phyloP scores from a whole-genome alignment of 1,284 basidiomycete genomes.

The Tilletia indica region DNA sequence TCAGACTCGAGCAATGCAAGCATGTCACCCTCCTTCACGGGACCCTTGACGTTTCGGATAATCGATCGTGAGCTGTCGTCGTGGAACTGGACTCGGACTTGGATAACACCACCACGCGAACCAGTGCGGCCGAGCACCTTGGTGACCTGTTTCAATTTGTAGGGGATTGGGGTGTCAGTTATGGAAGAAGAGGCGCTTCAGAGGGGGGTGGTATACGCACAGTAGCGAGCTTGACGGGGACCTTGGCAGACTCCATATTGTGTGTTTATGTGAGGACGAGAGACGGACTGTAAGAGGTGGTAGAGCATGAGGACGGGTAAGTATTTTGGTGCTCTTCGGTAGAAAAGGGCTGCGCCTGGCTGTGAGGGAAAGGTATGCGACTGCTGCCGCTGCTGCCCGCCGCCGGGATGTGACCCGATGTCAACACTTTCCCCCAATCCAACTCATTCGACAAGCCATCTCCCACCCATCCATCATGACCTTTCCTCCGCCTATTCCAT shows the following conservation, averaged over 20 bases:
- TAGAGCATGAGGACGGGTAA: neutral
- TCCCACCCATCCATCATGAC: neutral
- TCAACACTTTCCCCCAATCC: neutral
- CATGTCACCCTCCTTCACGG: constrained; percentile 94
- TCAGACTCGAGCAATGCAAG: constrained; percentile 96
- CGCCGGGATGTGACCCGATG: neutral
- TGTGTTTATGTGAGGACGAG: neutral
- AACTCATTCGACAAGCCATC: neutral
- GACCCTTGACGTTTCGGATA: constrained; percentile 99
- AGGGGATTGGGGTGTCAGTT: neutral
- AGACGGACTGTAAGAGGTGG: neutral
- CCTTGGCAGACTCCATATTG: constrained; percentile 23
- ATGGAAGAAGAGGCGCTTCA: neutral
- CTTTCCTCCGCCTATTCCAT: neutral
- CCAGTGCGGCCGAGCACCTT: constrained; percentile 98
- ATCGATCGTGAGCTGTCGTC: constrained; percentile 93
- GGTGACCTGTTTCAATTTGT: constrained; percentile 42
- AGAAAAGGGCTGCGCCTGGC: too few species aligned
- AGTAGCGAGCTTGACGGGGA: constrained; percentile 22
- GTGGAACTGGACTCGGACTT: constrained; percentile 99
- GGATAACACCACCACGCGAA: constrained; percentile 98
- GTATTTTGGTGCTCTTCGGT: too few species aligned
- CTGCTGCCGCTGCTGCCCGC: neutral
- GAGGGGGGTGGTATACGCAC: neutral
- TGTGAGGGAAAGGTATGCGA: neutral